phyloP scores from a whole-genome alignment of 805 yeast species.

The Hanseniaspora vineae region DNA sequence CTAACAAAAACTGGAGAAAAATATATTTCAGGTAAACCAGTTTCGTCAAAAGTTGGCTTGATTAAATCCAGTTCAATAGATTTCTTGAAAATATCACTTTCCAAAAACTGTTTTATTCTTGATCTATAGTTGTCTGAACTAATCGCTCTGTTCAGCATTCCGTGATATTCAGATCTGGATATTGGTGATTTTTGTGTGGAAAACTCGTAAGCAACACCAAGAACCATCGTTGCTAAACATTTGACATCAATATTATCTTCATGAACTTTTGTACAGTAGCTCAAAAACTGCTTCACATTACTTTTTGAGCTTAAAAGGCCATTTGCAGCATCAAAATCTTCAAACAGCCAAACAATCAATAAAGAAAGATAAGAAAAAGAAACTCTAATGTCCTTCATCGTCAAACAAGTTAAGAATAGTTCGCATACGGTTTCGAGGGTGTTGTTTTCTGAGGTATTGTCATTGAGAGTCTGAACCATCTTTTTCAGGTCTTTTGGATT shows the following conservation, averaged over 20 bases:
- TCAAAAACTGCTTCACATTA: slow-evolving; percentile 51
- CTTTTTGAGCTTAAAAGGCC: slow-evolving; percentile 61
- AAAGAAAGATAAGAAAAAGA: slow-evolving; percentile 69
- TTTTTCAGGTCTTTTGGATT: slow-evolving; percentile 33
- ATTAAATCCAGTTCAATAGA: slow-evolving; percentile 40
- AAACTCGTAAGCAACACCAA: slow-evolving; percentile 77
- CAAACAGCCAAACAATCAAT: slow-evolving; percentile 64
- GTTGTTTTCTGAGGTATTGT: too few species aligned
- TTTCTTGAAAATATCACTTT: slow-evolving; percentile 39
- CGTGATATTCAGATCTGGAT: slow-evolving; percentile 44
- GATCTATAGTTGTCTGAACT: slow-evolving; percentile 72
- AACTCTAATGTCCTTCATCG: slow-evolving; percentile 56
- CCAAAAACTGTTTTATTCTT: slow-evolving; percentile 61
- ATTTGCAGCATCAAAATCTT: slow-evolving; percentile 59
- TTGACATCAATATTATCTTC: slow-evolving; percentile 47
- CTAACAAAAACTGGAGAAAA: slow-evolving; percentile 53
- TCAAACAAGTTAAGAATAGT: slow-evolving; percentile 50
- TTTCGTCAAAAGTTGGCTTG: slow-evolving; percentile 48
- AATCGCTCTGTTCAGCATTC: slow-evolving; percentile 52
- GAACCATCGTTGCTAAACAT: slow-evolving; percentile 55
- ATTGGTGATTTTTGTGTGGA: slow-evolving; percentile 46
- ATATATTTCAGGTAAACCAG: slow-evolving; percentile 80
- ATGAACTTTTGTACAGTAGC: slow-evolving; percentile 43
- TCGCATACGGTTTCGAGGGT: slow-evolving; percentile 69
- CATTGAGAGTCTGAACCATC: too few species aligned